Evolutionary conservation across 257 asterid genomes (phyloP).

Genomic region (Solanum habrochaites): DNA sequence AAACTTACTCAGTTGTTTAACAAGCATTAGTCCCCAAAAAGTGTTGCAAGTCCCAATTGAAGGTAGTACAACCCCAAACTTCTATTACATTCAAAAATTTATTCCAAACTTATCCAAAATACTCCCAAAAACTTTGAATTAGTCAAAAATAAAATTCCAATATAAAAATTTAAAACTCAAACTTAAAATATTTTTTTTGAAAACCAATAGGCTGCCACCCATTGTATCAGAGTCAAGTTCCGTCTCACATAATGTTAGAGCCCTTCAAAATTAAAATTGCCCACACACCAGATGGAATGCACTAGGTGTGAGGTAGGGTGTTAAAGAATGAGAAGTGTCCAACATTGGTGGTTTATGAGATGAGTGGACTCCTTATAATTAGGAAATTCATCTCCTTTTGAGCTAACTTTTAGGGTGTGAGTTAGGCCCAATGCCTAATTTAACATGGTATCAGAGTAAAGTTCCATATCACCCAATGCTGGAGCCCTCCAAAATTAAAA

Average conservation of each 20-base stretch:
- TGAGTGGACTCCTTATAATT: background rate
- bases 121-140: background rate
- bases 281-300: background rate
- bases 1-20: background rate
- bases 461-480: background rate
- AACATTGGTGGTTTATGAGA: background rate
- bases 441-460: background rate
- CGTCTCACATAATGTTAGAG: background rate
- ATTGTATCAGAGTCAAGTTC: background rate
- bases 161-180: background rate
- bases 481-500: background rate
- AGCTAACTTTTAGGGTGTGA: background rate
- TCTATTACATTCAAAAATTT: too few relatives aligned
- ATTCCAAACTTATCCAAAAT: background rate
- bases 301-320: background rate
- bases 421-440: background rate
- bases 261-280: too few relatives aligned
- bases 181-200: too few relatives aligned
- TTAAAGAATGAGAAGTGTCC: background rate
- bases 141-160: background rate
- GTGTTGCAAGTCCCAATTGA: background rate
- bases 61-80: background rate
- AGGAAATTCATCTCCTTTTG: background rate
- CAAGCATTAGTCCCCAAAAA: background rate
- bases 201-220: background rate